phyloP scores from a whole-genome alignment of 2,329 filamentous ascomycete genomes.

The Penicillium sp. region DNA sequence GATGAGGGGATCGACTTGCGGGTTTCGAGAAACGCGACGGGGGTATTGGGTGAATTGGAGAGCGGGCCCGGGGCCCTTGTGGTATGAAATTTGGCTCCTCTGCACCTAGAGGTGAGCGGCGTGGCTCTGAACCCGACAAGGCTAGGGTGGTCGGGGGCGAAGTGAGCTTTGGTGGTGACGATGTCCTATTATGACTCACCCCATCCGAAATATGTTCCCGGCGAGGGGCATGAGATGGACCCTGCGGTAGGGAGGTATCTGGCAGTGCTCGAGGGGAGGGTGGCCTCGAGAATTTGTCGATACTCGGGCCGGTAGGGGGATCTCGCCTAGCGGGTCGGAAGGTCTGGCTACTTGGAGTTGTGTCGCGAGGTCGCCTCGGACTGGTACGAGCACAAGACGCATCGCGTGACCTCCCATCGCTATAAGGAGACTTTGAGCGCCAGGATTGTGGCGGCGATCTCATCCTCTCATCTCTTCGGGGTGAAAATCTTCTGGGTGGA shows the following conservation, averaged over 20 bases:
- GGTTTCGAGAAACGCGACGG: conserved; percentile 24
- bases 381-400: conserved; percentile 34
- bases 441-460: conserved; percentile 41
- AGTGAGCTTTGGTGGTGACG: conserved; percentile 53
- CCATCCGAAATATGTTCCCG: conserved; percentile 51
- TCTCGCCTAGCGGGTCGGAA: conserved; percentile 37
- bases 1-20: conserved; percentile 16
- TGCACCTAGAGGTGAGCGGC: conserved; percentile 61
- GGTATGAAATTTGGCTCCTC: conserved; percentile 51
- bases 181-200: conserved; percentile 43
- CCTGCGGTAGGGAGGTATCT: conserved; percentile 52
- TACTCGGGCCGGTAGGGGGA: conserved; percentile 29
- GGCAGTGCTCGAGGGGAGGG: conserved; percentile 26
- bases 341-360: conserved; percentile 36
- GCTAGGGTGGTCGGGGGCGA: conserved; percentile 46
- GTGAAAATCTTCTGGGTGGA: conserved; percentile 43
- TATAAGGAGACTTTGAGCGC: conserved; percentile 44
- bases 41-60: conserved; percentile 26
- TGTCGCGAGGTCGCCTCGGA: conserved; percentile 38
- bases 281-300: conserved; percentile 30
- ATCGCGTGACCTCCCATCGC: conserved; percentile 32
- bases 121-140: conserved; percentile 52
- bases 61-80: conserved; percentile 33
- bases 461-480: conserved; percentile 40
- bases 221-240: conserved; percentile 54